Conservation (phyloP, 768 basidiomycete genomes). For the Mycena epipterygia region DNA sequence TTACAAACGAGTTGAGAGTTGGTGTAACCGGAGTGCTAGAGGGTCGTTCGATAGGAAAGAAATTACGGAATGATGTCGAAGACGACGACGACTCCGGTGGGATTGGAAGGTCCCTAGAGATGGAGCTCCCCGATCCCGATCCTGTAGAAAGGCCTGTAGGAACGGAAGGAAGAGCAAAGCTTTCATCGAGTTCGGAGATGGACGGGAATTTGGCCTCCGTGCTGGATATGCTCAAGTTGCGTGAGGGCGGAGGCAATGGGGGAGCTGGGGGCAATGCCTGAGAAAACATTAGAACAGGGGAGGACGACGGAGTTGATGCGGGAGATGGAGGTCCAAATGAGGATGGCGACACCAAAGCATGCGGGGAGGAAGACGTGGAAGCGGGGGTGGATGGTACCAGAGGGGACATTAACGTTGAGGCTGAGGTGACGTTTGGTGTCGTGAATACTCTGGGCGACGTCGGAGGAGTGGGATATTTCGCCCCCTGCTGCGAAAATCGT, state of each 20-base stretch:
- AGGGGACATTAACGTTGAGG: conserved; percentile 43
- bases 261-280: conserved; percentile 21
- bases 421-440: conserved; percentile 46
- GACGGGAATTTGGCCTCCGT: conserved; percentile 67
- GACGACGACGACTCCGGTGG: conserved; percentile 45
- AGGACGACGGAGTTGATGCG: conserved; percentile 76
- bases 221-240: conserved; percentile 31
- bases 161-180: conserved; percentile 63
- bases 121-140: conserved; percentile 30
- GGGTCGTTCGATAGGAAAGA: conserved; percentile 66
- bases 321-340: conserved; percentile 85
- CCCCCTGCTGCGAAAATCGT: conserved; percentile 68
- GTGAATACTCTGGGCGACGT: conserved; percentile 54
- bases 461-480: conserved; percentile 58
- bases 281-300: conserved; percentile 40
- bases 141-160: conserved; percentile 55
- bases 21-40: conserved; percentile 80
- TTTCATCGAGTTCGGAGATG: conserved; percentile 81
- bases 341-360: conserved; percentile 77
- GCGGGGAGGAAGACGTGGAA: conserved; percentile 62
- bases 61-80: conserved; percentile 52
- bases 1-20: conserved; percentile 66
- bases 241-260: conserved; percentile 18
- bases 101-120: conserved; percentile 13
- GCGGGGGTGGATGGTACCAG: conserved; percentile 49